phyloP scores from a whole-genome alignment of 345 rosid species.

The Excoecaria agallocha region DNA sequence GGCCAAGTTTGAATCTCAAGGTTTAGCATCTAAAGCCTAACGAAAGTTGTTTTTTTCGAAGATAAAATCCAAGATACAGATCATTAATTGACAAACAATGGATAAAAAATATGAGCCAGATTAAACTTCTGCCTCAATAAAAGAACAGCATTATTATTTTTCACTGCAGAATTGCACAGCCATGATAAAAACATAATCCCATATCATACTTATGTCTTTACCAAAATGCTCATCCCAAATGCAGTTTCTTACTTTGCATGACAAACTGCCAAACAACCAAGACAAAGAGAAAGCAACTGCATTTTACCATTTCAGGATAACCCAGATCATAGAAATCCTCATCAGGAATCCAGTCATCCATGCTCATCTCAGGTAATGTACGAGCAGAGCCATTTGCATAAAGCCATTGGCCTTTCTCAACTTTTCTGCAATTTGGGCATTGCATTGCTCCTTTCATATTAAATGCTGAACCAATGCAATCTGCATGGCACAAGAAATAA shows the following conservation, averaged over 20 bases:
- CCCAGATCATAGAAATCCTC: constrained; percentile 50
- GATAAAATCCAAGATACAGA: neutral
- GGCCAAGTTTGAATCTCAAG: neutral
- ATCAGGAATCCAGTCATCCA: constrained; percentile 62
- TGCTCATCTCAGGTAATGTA: constrained; percentile 46
- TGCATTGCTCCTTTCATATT: constrained; percentile 80
- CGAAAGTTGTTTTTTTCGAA: neutral
- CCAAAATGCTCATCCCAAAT: constrained; percentile 7
- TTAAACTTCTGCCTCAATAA: neutral
- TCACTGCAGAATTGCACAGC: neutral
- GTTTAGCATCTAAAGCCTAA: neutral
- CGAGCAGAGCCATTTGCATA: constrained; percentile 58
- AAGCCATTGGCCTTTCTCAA: constrained; percentile 77
- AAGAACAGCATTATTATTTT: neutral
- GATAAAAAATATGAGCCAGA: neutral
- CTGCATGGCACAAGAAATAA: constrained; percentile 29
- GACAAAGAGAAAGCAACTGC: neutral
- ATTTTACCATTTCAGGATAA: constrained; percentile 58
- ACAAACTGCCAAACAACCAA: neutral
- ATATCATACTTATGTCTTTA: neutral
- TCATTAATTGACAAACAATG: neutral
- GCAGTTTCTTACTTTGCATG: neutral
- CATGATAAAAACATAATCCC: neutral
- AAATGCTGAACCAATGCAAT: constrained; percentile 83
- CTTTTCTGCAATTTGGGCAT: constrained; percentile 72